A percentile compares a stretch with the other conserved stretches of the same genome.
phyloP scores from a whole-genome alignment of 805 yeast genomes.

The Candida oleophila region DNA sequence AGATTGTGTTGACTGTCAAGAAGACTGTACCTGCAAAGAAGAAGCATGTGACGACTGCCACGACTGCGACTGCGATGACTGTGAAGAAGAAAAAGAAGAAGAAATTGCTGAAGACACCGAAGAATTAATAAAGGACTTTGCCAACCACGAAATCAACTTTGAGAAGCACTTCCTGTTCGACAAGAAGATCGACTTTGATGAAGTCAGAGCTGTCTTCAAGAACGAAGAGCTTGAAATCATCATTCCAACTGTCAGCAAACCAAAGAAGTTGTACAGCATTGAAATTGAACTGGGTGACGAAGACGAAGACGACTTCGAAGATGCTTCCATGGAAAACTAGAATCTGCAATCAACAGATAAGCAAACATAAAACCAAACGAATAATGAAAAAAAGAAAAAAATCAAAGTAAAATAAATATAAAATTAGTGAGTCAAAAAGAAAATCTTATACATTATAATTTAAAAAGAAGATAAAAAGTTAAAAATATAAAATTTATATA shows the following conservation, averaged over 20 bases:
- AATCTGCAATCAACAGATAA: background rate
- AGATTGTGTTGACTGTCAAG: conserved; percentile 11
- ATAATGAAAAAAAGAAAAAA: background rate
- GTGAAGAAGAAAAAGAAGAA: conserved; percentile 26
- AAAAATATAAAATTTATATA: background rate
- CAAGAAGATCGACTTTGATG: conserved; percentile 33
- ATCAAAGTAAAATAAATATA: background rate
- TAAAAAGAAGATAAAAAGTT: background rate
- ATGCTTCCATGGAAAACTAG: conserved; percentile 13
- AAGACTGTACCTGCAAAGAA: conserved; percentile 4
- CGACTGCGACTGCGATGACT: conserved; percentile 8
- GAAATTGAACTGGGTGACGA: conserved; percentile 12
- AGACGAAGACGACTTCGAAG: conserved; percentile 12
- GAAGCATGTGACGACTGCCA: conserved; percentile 6
- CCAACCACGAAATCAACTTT: conserved; percentile 39
- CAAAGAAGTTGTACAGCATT: conserved; percentile 7
- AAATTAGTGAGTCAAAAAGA: background rate
- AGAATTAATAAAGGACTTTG: conserved; percentile 35
- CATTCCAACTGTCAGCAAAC: conserved; percentile 34
- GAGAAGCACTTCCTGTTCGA: conserved; percentile 45
- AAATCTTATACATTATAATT: too few species aligned
- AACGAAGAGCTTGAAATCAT: conserved; percentile 42
- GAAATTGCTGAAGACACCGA: conserved; percentile 41
- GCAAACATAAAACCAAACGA: background rate
- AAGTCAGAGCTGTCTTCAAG: conserved; percentile 38